Evolutionary conservation across 2,329 filamentous ascomycete species (phyloP).

Genomic region (Metarhizium anisopliae): DNA sequence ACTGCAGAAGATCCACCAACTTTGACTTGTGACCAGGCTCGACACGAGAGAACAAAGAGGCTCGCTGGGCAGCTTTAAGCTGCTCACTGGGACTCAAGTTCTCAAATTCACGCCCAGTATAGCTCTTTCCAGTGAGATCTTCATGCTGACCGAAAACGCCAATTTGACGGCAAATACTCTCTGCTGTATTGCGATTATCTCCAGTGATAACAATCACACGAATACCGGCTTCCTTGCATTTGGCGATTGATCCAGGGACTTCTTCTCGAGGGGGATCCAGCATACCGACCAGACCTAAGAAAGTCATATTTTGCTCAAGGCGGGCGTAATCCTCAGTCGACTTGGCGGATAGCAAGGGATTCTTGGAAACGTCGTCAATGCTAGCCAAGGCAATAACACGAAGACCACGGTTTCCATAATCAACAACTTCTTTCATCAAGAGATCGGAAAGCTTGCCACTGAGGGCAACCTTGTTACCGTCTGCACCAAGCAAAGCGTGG

Average conservation of each 20-base stretch:
- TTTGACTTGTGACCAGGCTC: slow-evolving; percentile 97
- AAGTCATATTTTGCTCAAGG: slow-evolving; percentile 88
- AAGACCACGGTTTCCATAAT: slow-evolving; percentile 86
- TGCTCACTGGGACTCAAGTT: slow-evolving; percentile 70
- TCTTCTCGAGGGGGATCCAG: slow-evolving; percentile 92
- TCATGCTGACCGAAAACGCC: slow-evolving; percentile 80
- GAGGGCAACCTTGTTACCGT: slow-evolving; percentile 69
- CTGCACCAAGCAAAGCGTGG: slow-evolving; percentile 65
- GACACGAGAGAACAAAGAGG: slow-evolving; percentile 90
- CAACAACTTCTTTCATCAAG: slow-evolving; percentile 70
- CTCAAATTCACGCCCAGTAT: slow-evolving; percentile 91
- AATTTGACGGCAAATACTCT: slow-evolving; percentile 96
- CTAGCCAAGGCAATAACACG: slow-evolving; percentile 91
- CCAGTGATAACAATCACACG: slow-evolving; percentile 97
- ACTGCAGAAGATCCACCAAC: slow-evolving; percentile 91
- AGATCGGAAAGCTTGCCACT: slow-evolving; percentile 59
- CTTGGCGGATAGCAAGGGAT: slow-evolving; percentile 68
- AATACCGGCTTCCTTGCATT: slow-evolving; percentile 89
- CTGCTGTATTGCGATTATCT: slow-evolving; percentile 94
- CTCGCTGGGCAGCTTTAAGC: slow-evolving; percentile 72
- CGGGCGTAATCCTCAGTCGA: slow-evolving; percentile 75
- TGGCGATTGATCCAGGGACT: slow-evolving; percentile 73
- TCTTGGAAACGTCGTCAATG: slow-evolving; percentile 64
- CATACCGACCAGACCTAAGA: slow-evolving; percentile 92
- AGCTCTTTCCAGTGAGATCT: slow-evolving; percentile 85